Evolutionary conservation across 768 basidiomycete genomes (phyloP), one percentile per base, ranked within the genome.

Genomic region (Panus rudis): DNA sequence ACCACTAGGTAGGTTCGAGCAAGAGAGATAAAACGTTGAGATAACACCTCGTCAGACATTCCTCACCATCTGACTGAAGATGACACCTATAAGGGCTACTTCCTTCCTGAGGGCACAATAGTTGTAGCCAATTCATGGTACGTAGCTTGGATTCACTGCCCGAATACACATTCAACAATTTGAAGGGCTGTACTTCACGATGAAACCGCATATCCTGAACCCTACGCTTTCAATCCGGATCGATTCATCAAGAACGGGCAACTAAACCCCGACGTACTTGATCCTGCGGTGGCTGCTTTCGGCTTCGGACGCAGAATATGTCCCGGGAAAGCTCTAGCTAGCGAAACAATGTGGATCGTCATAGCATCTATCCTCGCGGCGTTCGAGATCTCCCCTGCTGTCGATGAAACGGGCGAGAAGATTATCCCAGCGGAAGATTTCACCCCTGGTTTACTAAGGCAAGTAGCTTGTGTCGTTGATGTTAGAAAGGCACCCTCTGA

Each of bases 41-140:
- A 10, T 30, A 30, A 14, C 7, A 8, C 8, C n/a, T 35, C 21
- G 8, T 17, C 7, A 30, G 63, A 63, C 2, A 52, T 63, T 0
- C 57, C 65, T 3, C 66, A 65, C 31, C 42, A 51, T 6, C 25
- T 45, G 11, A 50, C 42, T 3, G 52, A 59, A 32, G 45, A 62
- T 44, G 60, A 60, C 48, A 28, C 55, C 8, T 63, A 62, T 32
- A 39, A 53, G 3, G 60, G 58, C 0, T 60, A 58, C 48, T 54
- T 47, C 33, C 46, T 65, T 16, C 63, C 62, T 0, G 57, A 61
- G 39, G 59, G 59, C 16, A 41, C 39, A 17, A 48, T 40, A 19
- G 24, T 52, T 31, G 21, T 45, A 22, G 27, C 43, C n/a, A 35
- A 35, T 35, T 35, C n/a, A 14, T 35, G 33, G 33, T 35, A 35